phyloP scores from a whole-genome alignment of 176 grass and related monocot genomes.

The bread wheat (Triticum aestivum) region IWGSC_CS_RefSeq_v2.1 NC_057800.1:512356001-512356500 shows the following conservation, averaged over 20 bases:
- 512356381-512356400: conserved; percentile 40
- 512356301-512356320: conserved; percentile 2
- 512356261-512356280: not conserved
- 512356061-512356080: not conserved
- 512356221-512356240: not conserved
- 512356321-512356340: conserved; percentile 57
- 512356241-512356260: not conserved
- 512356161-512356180: not conserved
- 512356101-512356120: not conserved
- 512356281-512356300: not conserved
- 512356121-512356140: not conserved
- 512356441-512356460: not conserved
- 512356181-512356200: not conserved
- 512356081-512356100: not conserved
- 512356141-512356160: not conserved
- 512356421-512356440: not conserved
- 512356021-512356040: not conserved
- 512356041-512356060: not conserved
- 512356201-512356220: not conserved
- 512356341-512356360: conserved; percentile 64
- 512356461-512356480: not conserved
- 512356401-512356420: conserved; percentile 49
- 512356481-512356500: not conserved
- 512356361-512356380: conserved; percentile 50
- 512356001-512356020: not conserved